Base-by-base conservation (phyloP, 2,329 filamentous ascomycete genomes). In the Monilinia aucupariae region DNA sequence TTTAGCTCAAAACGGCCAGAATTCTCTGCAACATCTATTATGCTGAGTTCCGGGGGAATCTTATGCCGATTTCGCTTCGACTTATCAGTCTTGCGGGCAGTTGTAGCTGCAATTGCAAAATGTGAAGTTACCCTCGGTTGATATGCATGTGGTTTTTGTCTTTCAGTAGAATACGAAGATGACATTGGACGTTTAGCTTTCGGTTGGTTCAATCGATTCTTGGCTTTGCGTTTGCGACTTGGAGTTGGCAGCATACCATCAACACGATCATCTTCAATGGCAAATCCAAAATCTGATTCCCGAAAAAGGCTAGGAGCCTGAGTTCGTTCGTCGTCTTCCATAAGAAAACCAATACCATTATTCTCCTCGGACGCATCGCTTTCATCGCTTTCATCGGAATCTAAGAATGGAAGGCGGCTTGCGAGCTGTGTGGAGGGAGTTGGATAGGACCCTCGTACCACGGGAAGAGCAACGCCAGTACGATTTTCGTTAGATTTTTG, bases 1-100 rank as follows among this genome's bases (percentile, higher is more conserved):
- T 56, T 27, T 48, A 17, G 47, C 4, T 59, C 52, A 25, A 47
- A 41, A 17, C 49, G 34, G 15, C 27, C 43, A 39, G 69, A 2
- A 76, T 71, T 65, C 81, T 79, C 51, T 27, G 61, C 76, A 27
- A 85, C 79, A 72, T 88, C 85, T n/a, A 87, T 71, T 62, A 88
- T 86, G 67, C 85, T 81, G 25, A 88, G 76, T 25, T 72, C 74
- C 4, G 82, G 82, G n/a, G 80, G 75, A 7, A 9, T 17, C 30
- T 34, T 56, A 4, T 6, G 60, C 10, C 52, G 52, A 17, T 20
- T 41, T 25, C 55, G 20, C 27, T 49, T 48, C 37, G 32, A 12
- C 59, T 62, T 27, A 32, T 43, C 43, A 59, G 62, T 30, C 59
- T 64, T 34, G 48, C 59, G 25, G 13, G 13, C 27, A 48, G 15